These are phyloP conservation scores for Schizothecium vesticola DNA, from an alignment of 495 filamentous ascomycete genomes.

Conservation along the genomic window DNA sequence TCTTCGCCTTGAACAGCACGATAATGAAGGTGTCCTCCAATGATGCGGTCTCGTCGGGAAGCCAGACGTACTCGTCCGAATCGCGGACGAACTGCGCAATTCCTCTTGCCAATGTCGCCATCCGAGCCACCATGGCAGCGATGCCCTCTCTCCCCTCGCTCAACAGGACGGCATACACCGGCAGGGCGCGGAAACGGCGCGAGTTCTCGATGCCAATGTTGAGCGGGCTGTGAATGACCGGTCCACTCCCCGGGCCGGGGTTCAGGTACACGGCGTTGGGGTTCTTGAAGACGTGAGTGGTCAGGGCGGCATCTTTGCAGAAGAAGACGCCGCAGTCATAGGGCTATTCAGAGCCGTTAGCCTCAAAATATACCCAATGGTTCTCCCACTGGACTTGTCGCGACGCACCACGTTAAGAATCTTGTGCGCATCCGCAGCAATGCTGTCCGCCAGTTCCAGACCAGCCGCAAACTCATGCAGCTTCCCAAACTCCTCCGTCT, in stretches of 20 bases:
- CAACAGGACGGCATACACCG: conserved; percentile 76
- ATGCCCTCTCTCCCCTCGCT: conserved; percentile 71
- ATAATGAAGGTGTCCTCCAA: conserved; percentile 58
- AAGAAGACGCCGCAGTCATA: conserved; percentile 94
- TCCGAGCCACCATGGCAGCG: conserved; percentile 61
- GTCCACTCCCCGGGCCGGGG: conserved; percentile 23
- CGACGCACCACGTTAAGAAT: conserved; percentile 73
- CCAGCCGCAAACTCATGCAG: conserved; percentile 55
- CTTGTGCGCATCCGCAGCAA: conserved; percentile 84
- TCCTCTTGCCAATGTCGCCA: conserved; percentile 63
- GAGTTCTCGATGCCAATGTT: conserved; percentile 92
- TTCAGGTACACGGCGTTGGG: conserved; percentile 79
- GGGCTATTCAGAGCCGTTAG: conserved; percentile 45
- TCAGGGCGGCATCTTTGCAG: conserved; percentile 53
- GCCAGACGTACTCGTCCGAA: conserved; percentile 55
- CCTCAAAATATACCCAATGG: neutral
- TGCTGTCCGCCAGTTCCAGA: conserved; percentile 80
- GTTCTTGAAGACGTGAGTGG: conserved; percentile 69
- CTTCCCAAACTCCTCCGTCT: conserved; percentile 51
- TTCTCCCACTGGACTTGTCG: neutral
- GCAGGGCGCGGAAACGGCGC: conserved; percentile 80
- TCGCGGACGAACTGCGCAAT: conserved; percentile 59
- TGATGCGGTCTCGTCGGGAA: conserved; percentile 44
- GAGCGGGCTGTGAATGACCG: conserved; percentile 67
- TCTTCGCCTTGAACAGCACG: conserved; percentile 73